Conservation (phyloP, 768 basidiomycete genomes). For the Chlorophyllum brunneum region DNA sequence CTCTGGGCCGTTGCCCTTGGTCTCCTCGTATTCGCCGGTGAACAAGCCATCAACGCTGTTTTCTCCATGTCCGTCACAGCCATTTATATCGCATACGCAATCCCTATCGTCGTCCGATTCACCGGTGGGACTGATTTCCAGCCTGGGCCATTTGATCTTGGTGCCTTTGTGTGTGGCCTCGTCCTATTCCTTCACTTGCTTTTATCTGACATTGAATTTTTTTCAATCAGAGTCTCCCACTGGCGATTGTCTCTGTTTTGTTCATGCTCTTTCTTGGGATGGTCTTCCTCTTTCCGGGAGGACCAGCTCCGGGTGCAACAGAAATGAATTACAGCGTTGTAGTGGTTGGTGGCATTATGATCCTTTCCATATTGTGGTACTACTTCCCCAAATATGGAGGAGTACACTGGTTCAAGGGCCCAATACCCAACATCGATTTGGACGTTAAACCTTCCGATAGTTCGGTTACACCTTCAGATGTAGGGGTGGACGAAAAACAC, state of each 20-base stretch:
- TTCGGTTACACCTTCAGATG: neutral
- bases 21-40: slow-evolving; percentile 56
- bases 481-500: neutral
- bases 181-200: neutral
- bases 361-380: slow-evolving; percentile 61
- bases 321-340: slow-evolving; percentile 76
- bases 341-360: slow-evolving; percentile 59
- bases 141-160: slow-evolving; percentile 56
- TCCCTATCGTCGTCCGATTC: slow-evolving; percentile 52
- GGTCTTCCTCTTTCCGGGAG: slow-evolving; percentile 64
- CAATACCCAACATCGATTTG: slow-evolving; percentile 39
- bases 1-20: slow-evolving; percentile 47
- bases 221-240: slow-evolving; percentile 46
- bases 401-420: slow-evolving; percentile 71
- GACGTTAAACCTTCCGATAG: neutral
- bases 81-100: slow-evolving; percentile 47
- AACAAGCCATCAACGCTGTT: slow-evolving; percentile 54
- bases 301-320: slow-evolving; percentile 38
- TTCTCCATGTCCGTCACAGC: slow-evolving; percentile 46
- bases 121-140: slow-evolving; percentile 43
- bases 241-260: slow-evolving; percentile 51
- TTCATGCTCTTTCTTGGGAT: slow-evolving; percentile 68
- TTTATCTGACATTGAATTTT: neutral
- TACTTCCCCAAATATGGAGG: slow-evolving; percentile 74
- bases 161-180: slow-evolving; percentile 24